Evolutionary conservation across 495 filamentous ascomycete genomes (phyloP).

Genomic region (Penicillium coprophilum): DNA sequence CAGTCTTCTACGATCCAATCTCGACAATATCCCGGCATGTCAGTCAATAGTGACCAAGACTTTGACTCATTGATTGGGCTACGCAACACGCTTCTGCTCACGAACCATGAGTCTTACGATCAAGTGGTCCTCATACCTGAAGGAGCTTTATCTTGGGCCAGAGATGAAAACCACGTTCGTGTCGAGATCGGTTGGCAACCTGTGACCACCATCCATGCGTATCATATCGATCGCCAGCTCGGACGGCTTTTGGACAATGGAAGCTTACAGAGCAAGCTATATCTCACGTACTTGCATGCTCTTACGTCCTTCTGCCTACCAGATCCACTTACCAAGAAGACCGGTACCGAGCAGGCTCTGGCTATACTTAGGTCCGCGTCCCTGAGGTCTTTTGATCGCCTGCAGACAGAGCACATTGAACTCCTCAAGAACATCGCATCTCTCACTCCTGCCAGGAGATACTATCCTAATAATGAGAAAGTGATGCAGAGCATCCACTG

Average conservation of each 20-base stretch:
- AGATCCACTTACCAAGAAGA: conserved; percentile 56
- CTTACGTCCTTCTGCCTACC: conserved; percentile 59
- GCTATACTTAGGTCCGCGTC: conserved; percentile 49
- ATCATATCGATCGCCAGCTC: conserved; percentile 49
- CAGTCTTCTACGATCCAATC: conserved; percentile 39
- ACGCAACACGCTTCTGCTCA: conserved; percentile 51
- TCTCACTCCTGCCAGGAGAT: conserved; percentile 52
- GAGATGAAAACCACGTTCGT: conserved; percentile 36
- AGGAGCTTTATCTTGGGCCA: conserved; percentile 20
- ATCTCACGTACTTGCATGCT: conserved; percentile 58
- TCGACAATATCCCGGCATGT: conserved; percentile 54
- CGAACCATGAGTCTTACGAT: conserved; percentile 14
- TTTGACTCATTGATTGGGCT: conserved; percentile 54
- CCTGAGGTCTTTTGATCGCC: conserved; percentile 46
- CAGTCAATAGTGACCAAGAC: conserved; percentile 54
- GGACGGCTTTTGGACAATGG: conserved; percentile 51
- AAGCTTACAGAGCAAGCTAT: conserved; percentile 54
- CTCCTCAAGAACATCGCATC: conserved; percentile 43
- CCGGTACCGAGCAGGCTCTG: conserved; percentile 62
- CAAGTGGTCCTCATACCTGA: conserved; percentile 55
- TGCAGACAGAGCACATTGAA: conserved; percentile 8
- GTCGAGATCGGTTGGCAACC: conserved; percentile 35
- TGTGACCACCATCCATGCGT: conserved; percentile 38
- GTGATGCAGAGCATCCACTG: conserved; percentile 13
- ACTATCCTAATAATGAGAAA: conserved; percentile 51